These are phyloP conservation scores for Athelia sp. DNA, from an alignment of 1,284 basidiomycete genomes.

Conservation along the genomic window DNA sequence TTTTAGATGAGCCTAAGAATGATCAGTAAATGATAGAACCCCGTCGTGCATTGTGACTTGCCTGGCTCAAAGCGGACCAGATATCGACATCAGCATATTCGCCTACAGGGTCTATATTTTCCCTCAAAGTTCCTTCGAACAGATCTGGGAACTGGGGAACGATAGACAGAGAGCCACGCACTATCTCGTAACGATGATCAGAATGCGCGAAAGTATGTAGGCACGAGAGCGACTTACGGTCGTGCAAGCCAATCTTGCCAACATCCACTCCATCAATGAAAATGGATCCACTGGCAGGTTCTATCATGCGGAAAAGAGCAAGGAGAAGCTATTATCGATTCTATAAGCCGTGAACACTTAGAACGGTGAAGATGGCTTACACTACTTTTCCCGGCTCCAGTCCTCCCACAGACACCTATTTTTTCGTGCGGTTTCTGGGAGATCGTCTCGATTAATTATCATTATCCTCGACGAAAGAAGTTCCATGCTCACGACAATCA, in stretches of 20 bases:
- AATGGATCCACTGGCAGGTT: slow-evolving; percentile 77
- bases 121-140: slow-evolving; percentile 83
- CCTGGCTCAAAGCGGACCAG: slow-evolving; percentile 75
- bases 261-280: slow-evolving; percentile 83
- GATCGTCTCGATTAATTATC: neutral
- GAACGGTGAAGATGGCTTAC: slow-evolving; percentile 33
- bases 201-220: neutral
- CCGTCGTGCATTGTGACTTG: slow-evolving; percentile 28
- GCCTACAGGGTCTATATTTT: slow-evolving; percentile 80
- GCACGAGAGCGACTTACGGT: slow-evolving; percentile 41
- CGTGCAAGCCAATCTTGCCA: slow-evolving; percentile 77
- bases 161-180: slow-evolving; percentile 77
- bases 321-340: slow-evolving; percentile 42
- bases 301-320: slow-evolving; percentile 78
- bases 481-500: slow-evolving; percentile 53
- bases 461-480: neutral
- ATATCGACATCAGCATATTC: slow-evolving; percentile 73
- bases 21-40: neutral
- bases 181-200: slow-evolving; percentile 27
- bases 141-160: slow-evolving; percentile 83
- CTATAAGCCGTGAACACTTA: slow-evolving; percentile 1
- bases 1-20: slow-evolving; percentile 52
- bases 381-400: slow-evolving; percentile 91
- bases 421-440: slow-evolving; percentile 70
- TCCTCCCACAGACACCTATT: slow-evolving; percentile 83